Evolutionary conservation across 176 grass and related monocot species (phyloP), one percentile per base, ranked within the genome.

Genomic region (Lolium multiflorum): DNA sequence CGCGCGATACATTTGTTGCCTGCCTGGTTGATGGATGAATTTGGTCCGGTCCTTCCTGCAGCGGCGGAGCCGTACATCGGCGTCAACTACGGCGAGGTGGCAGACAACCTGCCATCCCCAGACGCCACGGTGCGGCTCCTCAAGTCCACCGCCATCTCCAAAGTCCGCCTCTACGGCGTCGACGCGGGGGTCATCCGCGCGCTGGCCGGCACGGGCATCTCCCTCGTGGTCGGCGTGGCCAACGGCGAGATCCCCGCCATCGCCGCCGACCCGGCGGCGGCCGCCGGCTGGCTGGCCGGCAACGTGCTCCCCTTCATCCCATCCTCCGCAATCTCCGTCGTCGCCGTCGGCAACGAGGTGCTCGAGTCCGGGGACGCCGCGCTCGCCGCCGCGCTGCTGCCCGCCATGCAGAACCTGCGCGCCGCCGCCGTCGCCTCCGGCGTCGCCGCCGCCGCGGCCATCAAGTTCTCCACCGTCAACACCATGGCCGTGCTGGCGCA

Each of bases 21-120:
- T 41, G 46, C 3, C 14, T 76, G 56, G 80, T 79, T 16, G 8
- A 1, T 68, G 28, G 0, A 7, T 3, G 41, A 43, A 43, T 43
- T 43, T 43, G 41, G 41, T 43, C 7, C 7, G 41, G 41, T 43
- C 41, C 3, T 16, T 43, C 41, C 3, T n/a, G 81, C 76, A 81
- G 94, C 10, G 0, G 89, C 92, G 68, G 86, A 98, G 79, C 74
- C 91, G 47, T 94, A 84, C 84, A 88, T 98, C 63, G 96, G 96
- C 51, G 91, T 98, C 9, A 98, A 98, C 90, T 98, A 98, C 86
- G 96, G 96, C 17, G 86, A 98, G 90, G 91, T 98, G 69, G 96
- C 96, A 10, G 96, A 98, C 76, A 98, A 98, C 84, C 93, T 98
- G 74, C 96, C 96, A 28, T 24, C 93, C 37, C 84, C 92, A 7